These are phyloP conservation scores for Ilex paraguariensis DNA, from an alignment of 305 asterid species.

Conservation along the genomic window DNA sequence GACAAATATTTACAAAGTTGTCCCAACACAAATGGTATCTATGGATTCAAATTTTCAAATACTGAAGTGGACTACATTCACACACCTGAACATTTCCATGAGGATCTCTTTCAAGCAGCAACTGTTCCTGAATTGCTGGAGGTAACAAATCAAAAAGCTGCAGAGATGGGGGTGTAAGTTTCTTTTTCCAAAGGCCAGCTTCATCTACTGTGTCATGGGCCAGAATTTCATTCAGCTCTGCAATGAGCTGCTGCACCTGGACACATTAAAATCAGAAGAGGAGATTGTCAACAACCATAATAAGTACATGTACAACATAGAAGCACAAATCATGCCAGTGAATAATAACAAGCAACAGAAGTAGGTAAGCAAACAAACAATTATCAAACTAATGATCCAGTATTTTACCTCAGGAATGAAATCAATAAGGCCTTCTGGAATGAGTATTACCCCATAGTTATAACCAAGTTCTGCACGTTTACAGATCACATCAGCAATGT, in stretches of 20 bases:
- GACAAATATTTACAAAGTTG: not conserved
- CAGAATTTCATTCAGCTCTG: slow-evolving; percentile 91
- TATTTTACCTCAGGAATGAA: slow-evolving; percentile 90
- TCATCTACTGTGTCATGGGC: slow-evolving; percentile 93
- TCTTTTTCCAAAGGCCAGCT: slow-evolving; percentile 85
- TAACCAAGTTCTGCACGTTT: slow-evolving; percentile 82
- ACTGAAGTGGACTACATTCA: slow-evolving; percentile 1
- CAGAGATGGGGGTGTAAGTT: slow-evolving; percentile 61
- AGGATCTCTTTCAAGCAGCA: slow-evolving; percentile 99
- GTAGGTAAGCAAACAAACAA: slow-evolving; percentile 2
- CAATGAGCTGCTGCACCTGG: slow-evolving; percentile 87
- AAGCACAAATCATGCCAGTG: slow-evolving; percentile 7
- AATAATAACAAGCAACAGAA: slow-evolving; percentile 8
- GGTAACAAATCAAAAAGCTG: slow-evolving; percentile 87
- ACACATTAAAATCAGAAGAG: slow-evolving; percentile 6
- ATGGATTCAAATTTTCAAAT: not conserved
- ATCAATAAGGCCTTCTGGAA: slow-evolving; percentile 97
- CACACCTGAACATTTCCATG: slow-evolving; percentile 96
- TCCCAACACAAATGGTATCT: not conserved
- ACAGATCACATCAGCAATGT: slow-evolving; percentile 77
- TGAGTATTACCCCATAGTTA: slow-evolving; percentile 94
- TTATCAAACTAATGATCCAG: not conserved
- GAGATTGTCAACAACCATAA: slow-evolving; percentile 6
- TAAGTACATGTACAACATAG: slow-evolving; percentile 7
- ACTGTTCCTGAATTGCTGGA: slow-evolving; percentile 81